Evolutionary conservation across 768 basidiomycete species (phyloP).

Genomic region (Mycena amicta): DNA sequence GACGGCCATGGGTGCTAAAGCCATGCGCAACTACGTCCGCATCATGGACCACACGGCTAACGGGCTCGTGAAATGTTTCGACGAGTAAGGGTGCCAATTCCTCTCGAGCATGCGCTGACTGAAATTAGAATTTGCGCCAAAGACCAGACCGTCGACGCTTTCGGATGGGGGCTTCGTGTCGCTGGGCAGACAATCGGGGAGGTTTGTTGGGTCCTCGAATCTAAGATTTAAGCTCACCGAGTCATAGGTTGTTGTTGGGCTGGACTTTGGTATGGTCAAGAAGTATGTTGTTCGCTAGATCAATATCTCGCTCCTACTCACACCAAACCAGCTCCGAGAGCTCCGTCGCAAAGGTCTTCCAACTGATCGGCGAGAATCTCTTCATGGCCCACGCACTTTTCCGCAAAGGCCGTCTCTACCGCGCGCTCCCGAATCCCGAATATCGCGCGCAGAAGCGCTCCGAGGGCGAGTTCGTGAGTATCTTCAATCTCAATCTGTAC

Average conservation of each 20-base stretch:
- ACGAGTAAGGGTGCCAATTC: constrained; percentile 1
- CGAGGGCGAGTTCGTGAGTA: background rate
- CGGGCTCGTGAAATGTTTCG: constrained; percentile 9
- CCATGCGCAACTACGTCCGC: constrained; percentile 20
- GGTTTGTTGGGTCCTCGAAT: too few relatives aligned
- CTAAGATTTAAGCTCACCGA: too few relatives aligned
- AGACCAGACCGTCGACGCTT: constrained; percentile 8
- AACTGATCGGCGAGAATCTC: background rate
- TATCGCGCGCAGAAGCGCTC: constrained; percentile 1
- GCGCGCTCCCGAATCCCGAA: constrained; percentile 19
- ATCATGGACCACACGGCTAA: constrained; percentile 17
- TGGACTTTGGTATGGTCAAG: constrained; percentile 15
- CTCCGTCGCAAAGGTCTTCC: background rate
- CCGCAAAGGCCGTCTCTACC: constrained; percentile 16
- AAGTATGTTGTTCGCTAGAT: too few relatives aligned
- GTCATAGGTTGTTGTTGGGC: constrained; percentile 11
- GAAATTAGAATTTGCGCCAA: constrained; percentile 5
- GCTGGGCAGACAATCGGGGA: constrained; percentile 19
- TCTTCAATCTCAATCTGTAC: background rate
- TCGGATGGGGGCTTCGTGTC: constrained; percentile 13
- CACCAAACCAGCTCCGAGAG: background rate
- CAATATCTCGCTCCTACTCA: background rate
- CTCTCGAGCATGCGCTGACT: background rate
- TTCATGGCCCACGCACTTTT: constrained; percentile 9
- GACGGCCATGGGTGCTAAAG: constrained; percentile 19